Percentiles rank a stretch among this genome's conserved stretches.
These are phyloP conservation scores for Rhodotorula sp. DNA, from an alignment of 1,284 basidiomycete genomes.

Conservation along the genomic window DNA sequence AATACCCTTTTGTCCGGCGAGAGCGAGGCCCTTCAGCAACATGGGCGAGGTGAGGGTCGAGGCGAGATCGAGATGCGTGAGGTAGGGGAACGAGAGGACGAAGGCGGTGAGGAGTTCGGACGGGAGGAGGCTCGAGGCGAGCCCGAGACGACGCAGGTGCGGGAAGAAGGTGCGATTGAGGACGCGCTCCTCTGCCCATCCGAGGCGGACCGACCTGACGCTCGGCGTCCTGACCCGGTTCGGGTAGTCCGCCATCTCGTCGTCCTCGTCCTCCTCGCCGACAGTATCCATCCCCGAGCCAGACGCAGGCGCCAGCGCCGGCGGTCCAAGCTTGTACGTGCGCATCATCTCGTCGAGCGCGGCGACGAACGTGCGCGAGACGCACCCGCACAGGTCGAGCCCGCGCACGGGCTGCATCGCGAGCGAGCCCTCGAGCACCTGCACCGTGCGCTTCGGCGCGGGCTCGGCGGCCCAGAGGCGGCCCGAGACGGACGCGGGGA, in stretches of 20 bases:
- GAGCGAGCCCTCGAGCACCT: constrained; percentile 31
- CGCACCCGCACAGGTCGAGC: constrained; percentile 90
- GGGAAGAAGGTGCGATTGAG: constrained; percentile 59
- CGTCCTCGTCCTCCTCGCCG: constrained; percentile 48
- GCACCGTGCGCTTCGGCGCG: constrained; percentile 23
- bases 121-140: constrained; percentile 80
- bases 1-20: constrained; percentile 55
- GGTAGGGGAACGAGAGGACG: constrained; percentile 76
- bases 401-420: constrained; percentile 70
- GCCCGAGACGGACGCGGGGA: constrained; percentile 28
- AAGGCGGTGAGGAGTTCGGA: constrained; percentile 72
- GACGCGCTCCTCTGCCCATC: constrained; percentile 56
- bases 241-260: background rate
- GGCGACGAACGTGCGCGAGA: constrained; percentile 81
- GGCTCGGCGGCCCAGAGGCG: constrained; percentile 13
- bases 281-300: constrained; percentile 17
- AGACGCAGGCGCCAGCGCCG: constrained; percentile 10
- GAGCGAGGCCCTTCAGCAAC: constrained; percentile 68
- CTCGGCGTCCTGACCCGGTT: constrained; percentile 57
- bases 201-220: constrained; percentile 15
- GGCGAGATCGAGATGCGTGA: constrained; percentile 77
- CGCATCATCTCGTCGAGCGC: constrained; percentile 55
- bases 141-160: constrained; percentile 75
- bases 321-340: constrained; percentile 35
- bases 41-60: constrained; percentile 72